Evolutionary conservation across 805 yeast genomes (phyloP), one percentile per base, ranked within the genome.

Genomic region (Phaffomyces opuntiae): DNA sequence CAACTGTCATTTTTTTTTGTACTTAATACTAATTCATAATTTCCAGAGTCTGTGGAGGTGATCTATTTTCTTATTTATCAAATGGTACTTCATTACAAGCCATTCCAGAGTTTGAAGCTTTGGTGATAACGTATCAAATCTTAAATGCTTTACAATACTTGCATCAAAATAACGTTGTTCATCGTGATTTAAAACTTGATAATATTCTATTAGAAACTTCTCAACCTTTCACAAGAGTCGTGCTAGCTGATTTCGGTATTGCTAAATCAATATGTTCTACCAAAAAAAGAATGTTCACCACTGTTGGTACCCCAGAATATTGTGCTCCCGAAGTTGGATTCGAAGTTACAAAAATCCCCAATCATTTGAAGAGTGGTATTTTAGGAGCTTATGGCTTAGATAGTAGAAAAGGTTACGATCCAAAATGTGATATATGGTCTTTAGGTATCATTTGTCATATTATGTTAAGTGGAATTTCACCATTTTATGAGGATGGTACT

Each of bases 321-420:
- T 73, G 81, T 47, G 88, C 89, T 1, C 89, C 89, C 0, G 88
- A 82, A 53, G 78, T 82, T 11, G 78, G 81, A 1, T 67, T 77
- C 43, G 68, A 62, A 39, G 57, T 59, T 9, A 59, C 62, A 29
- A 57, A 63, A 40, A 45, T 56, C 35, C 59, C 62, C 3, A 54
- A 56, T 39, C 55, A 64, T 9, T 9, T 38, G 25, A 44, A 50
- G 59, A 26, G 59, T 53, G 12, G 63, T 56, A 11, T 58, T 61
- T 1, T 39, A 51, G 24, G 59, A 52, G 29, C 24, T 14, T 58
- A 56, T 42, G 47, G 37, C 9, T 25, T 26, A 3, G 13, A 27
- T 1, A 37, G 53, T 16, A 49, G 50, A 13, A 44, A 37, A 13
- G 81, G 81, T 0, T 80, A 81, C 54, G 75, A 71, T 48, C 63